These are phyloP conservation scores for Teunomyces kruisii DNA, from an alignment of 805 yeast genomes.

Conservation along the genomic window DNA sequence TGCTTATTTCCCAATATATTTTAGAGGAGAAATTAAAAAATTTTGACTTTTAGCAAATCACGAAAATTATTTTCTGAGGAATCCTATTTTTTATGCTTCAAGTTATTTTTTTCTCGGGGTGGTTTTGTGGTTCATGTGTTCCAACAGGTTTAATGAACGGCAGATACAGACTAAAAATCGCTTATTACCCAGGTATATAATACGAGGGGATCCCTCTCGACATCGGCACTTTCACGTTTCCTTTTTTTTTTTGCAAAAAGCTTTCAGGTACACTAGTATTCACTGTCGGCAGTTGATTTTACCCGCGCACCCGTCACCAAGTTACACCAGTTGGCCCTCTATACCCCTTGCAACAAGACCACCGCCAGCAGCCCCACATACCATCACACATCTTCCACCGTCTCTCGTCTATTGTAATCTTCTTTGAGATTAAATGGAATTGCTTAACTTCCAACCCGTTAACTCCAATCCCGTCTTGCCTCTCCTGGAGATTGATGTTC, in stretches of 20 bases:
- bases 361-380: not conserved
- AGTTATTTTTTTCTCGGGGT: slow-evolving; percentile 1
- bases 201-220: slow-evolving; percentile 1
- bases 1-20: not conserved
- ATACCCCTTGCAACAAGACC: too few species aligned
- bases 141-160: slow-evolving; percentile 2
- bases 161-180: slow-evolving; percentile 3
- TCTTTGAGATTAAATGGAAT: not conserved
- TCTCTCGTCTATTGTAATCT: too few species aligned
- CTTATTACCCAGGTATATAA: not conserved
- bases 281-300: too few species aligned
- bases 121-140: slow-evolving; percentile 1
- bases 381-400: not conserved
- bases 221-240: not conserved
- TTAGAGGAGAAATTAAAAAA: slow-evolving; percentile 1
- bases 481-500: not conserved
- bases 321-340: too few species aligned
- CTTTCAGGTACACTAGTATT: too few species aligned
- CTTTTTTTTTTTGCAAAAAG: not conserved
- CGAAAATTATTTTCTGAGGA: not conserved
- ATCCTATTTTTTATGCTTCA: slow-evolving; percentile 1
- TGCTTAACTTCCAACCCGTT: slow-evolving; percentile 1
- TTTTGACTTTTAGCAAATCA: not conserved
- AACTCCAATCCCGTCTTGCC: not conserved
- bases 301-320: too few species aligned